phyloP scores from a whole-genome alignment of 2,329 filamentous ascomycete genomes.

The Ceratocystis lukuohia region DNA sequence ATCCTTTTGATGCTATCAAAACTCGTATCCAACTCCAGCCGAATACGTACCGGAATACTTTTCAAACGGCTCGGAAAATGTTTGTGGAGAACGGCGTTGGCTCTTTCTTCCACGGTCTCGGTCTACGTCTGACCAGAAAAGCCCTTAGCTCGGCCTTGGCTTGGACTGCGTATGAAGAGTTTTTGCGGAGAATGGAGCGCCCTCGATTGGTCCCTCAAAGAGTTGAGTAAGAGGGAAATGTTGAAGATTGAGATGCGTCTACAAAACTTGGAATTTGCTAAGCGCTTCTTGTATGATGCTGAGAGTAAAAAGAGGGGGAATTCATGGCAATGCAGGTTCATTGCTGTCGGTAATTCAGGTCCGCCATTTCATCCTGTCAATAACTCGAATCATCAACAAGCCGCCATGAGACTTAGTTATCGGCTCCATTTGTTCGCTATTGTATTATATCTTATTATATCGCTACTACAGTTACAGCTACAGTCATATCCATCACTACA shows the following conservation, averaged over 20 bases:
- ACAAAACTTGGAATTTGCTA: too few relatives aligned
- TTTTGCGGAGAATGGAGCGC: slow-evolving; percentile 56
- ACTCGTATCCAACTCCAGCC: slow-evolving; percentile 89
- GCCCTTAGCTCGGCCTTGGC: slow-evolving; percentile 87
- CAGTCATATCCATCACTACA: slow-evolving; percentile 3
- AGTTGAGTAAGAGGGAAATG: slow-evolving; percentile 9
- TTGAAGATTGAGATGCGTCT: too few relatives aligned
- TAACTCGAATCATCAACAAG: neutral
- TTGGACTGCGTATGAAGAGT: slow-evolving; percentile 93
- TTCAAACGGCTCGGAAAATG: slow-evolving; percentile 65
- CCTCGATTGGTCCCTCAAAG: slow-evolving; percentile 13
- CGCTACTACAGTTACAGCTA: slow-evolving; percentile 7
- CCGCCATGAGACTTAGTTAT: neutral
- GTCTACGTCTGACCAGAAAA: slow-evolving; percentile 77
- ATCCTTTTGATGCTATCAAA: slow-evolving; percentile 94
- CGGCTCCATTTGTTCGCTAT: neutral
- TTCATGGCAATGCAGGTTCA: neutral
- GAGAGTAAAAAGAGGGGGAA: neutral
- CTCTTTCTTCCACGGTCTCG: slow-evolving; percentile 75
- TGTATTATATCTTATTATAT: slow-evolving; percentile 3
- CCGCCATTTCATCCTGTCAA: neutral
- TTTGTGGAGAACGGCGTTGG: slow-evolving; percentile 64
- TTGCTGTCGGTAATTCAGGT: neutral
- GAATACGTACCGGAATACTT: slow-evolving; percentile 65
- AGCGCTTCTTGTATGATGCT: neutral